These are phyloP conservation scores for Periconia digitata DNA, from an alignment of 2,329 filamentous ascomycete species.

Conservation along the genomic window DNA sequence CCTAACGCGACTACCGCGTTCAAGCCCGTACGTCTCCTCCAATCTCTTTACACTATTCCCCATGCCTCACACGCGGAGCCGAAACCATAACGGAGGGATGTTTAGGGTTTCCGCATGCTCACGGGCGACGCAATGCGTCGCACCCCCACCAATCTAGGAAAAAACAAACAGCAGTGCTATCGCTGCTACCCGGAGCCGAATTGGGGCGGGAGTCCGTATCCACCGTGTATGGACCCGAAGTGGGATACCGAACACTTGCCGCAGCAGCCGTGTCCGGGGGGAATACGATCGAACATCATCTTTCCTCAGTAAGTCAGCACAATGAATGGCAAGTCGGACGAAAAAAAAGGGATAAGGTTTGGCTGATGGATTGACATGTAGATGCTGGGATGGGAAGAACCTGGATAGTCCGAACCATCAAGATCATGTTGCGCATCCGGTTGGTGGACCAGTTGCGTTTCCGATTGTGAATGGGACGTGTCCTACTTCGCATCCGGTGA, in stretches of 20 bases:
- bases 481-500: slow-evolving; percentile 43
- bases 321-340: not conserved
- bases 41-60: not conserved
- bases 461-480: slow-evolving; percentile 37
- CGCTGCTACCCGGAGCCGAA: slow-evolving; percentile 18
- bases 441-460: slow-evolving; percentile 19
- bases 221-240: slow-evolving; percentile 21
- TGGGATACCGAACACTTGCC: slow-evolving; percentile 43
- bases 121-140: slow-evolving; percentile 18
- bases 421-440: slow-evolving; percentile 47
- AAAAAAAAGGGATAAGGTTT: not conserved
- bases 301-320: slow-evolving; percentile 42
- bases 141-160: slow-evolving; percentile 16
- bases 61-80: not conserved
- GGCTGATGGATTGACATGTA: not conserved
- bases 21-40: slow-evolving; percentile 11
- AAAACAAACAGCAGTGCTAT: slow-evolving; percentile 23
- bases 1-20: slow-evolving; percentile 20
- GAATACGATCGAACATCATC: slow-evolving; percentile 50
- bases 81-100: not conserved
- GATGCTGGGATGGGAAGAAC: slow-evolving; percentile 51
- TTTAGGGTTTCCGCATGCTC: slow-evolving; percentile 25
- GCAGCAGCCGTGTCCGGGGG: slow-evolving; percentile 41
- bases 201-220: slow-evolving; percentile 18
- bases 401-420: slow-evolving; percentile 56